Evolutionary conservation across 208 protist genomes (phyloP).

Genomic region (Naegleria gruberi): DNA sequence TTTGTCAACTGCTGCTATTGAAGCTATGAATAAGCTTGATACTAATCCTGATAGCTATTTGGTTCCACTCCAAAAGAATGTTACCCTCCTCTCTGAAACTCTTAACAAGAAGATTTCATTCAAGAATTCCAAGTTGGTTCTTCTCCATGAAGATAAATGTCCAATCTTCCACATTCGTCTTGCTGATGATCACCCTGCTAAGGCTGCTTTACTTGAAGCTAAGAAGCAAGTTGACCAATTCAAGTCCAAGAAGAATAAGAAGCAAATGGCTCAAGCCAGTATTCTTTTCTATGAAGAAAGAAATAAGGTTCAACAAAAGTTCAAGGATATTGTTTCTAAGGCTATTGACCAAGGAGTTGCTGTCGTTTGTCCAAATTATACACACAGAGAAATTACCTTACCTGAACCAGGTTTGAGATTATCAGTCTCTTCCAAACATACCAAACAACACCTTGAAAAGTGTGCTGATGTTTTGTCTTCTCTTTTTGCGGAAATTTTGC

Average conservation of each 20-base stretch:
- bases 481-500: neutral
- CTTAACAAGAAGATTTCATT: neutral
- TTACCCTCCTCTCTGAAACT: neutral
- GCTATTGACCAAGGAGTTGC: neutral
- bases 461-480: neutral
- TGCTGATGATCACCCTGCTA: neutral
- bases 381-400: neutral
- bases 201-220: neutral
- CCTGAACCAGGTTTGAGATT: neutral
- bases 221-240: neutral
- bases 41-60: slow-evolving; percentile 30
- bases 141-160: neutral
- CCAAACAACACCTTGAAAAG: neutral
- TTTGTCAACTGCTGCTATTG: slow-evolving; percentile 63
- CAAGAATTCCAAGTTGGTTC: neutral
- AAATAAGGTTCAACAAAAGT: neutral
- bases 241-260: neutral
- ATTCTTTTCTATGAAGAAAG: neutral
- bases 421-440: neutral
- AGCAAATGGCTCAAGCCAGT: neutral
- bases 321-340: neutral
- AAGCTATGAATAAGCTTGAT: slow-evolving; percentile 63
- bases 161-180: neutral
- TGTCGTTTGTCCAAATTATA: neutral
- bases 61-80: neutral